Percentiles rank a stretch among this genome's conserved stretches.
Evolutionary conservation across 345 rosid genomes (phyloP).

Genomic region (Ailanthus altissimus): DNA sequence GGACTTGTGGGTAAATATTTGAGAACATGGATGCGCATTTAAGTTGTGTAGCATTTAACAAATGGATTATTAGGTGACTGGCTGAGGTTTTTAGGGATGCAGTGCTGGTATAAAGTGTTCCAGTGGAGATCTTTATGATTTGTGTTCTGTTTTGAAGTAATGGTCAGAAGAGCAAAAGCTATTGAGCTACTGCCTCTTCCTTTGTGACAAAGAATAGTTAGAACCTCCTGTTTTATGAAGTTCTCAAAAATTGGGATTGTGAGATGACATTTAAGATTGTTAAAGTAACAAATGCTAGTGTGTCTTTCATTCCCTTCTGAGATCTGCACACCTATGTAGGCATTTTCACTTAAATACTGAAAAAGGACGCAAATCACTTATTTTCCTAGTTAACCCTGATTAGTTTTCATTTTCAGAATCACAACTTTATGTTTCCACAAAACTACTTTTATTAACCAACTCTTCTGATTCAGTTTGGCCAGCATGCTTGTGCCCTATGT

Average conservation of each 20-base stretch:
- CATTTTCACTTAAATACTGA: not conserved
- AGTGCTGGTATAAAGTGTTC: not conserved
- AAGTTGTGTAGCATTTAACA: not conserved
- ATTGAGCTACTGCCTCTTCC: not conserved
- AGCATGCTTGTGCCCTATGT: too few species aligned
- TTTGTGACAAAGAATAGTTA: not conserved
- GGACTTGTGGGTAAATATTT: not conserved
- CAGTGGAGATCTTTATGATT: not conserved
- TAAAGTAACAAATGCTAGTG: not conserved
- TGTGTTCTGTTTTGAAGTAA: not conserved
- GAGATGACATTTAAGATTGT: not conserved
- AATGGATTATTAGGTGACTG: not conserved
- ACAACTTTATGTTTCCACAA: not conserved
- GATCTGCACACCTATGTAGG: not conserved
- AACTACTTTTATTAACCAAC: not conserved
- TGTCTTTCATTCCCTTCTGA: not conserved
- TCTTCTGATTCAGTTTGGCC: constrained; percentile 34
- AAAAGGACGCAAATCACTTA: not conserved
- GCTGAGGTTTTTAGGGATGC: not conserved
- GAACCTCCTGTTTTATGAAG: not conserved
- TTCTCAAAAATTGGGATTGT: not conserved
- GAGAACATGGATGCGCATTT: not conserved
- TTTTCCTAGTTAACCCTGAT: not conserved
- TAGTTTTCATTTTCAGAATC: not conserved
- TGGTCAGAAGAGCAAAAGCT: not conserved